These are phyloP conservation scores for Plectosphaerella plurivora DNA, from an alignment of 2,329 filamentous ascomycete species.

Conservation along the genomic window DNA sequence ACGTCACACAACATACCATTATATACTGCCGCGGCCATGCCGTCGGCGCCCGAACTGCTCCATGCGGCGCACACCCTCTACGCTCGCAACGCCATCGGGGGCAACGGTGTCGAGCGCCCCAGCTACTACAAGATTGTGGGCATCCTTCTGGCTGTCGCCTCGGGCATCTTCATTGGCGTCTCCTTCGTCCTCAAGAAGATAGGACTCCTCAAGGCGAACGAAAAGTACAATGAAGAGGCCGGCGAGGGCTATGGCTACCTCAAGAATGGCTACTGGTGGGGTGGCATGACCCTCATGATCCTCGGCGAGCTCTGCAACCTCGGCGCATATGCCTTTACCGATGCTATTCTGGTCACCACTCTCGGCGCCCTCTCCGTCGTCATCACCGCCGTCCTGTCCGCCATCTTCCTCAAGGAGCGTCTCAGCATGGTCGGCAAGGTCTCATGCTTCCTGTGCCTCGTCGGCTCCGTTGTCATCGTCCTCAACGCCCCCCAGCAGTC, in stretches of 20 bases:
- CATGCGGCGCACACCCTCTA: not conserved
- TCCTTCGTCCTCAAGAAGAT: slow-evolving; percentile 97
- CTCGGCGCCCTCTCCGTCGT: slow-evolving; percentile 90
- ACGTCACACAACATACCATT: not conserved
- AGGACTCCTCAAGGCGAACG: slow-evolving; percentile 84
- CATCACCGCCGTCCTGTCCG: slow-evolving; percentile 83
- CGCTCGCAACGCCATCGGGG: not conserved
- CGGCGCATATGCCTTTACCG: slow-evolving; percentile 93
- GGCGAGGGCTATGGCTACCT: slow-evolving; percentile 97
- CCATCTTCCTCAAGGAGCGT: slow-evolving; percentile 93
- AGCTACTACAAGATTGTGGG: slow-evolving; percentile 77
- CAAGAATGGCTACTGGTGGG: slow-evolving; percentile 94
- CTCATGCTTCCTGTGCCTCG: slow-evolving; percentile 89
- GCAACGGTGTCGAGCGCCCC: slow-evolving; percentile 31
- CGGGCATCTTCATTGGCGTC: slow-evolving; percentile 86
- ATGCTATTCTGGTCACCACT: slow-evolving; percentile 79
- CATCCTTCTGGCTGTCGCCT: slow-evolving; percentile 78
- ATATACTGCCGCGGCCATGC: not conserved
- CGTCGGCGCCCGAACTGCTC: not conserved
- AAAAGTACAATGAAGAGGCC: slow-evolving; percentile 92
- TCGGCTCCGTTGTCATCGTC: slow-evolving; percentile 90
- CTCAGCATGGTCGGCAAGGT: slow-evolving; percentile 95
- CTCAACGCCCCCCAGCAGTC: slow-evolving; percentile 87
- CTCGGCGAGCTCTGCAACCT: slow-evolving; percentile 96
- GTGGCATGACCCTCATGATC: slow-evolving; percentile 95